phyloP scores from a whole-genome alignment of 169 alveolate species.

The Pseudocohnilembus persalinus region DNA sequence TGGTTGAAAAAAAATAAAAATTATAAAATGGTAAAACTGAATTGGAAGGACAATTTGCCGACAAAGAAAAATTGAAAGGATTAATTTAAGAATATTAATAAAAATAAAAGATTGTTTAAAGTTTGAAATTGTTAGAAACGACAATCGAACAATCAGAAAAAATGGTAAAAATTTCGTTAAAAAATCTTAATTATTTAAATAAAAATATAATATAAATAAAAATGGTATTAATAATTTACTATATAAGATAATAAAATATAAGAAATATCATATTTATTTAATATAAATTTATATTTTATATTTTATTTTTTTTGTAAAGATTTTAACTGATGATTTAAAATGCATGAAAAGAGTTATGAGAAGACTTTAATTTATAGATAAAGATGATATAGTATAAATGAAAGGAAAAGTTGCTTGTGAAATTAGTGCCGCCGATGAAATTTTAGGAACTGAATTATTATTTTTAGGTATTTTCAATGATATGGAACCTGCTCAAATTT shows the following conservation, averaged over 20 bases:
- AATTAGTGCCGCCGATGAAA: conserved; percentile 97
- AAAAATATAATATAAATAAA: too few relatives aligned
- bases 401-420: conserved; percentile 99
- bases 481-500: conserved; percentile 90
- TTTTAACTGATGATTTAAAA: conserved; percentile 79
- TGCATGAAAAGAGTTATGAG: conserved; percentile 94
- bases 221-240: too few relatives aligned
- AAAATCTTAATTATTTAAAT: too few relatives aligned
- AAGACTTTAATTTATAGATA: conserved; percentile 90
- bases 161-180: too few relatives aligned
- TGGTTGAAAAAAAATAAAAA: conserved; percentile 54
- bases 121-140: conserved; percentile 36
- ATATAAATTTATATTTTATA: not conserved
- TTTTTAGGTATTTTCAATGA: conserved; percentile 93
- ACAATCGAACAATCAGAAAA: conserved; percentile 45
- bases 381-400: conserved; percentile 90
- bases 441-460: conserved; percentile 95
- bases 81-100: conserved; percentile 28
- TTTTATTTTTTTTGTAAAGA: not conserved
- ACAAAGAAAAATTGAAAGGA: not conserved
- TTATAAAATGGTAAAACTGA: conserved; percentile 35
- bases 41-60: not conserved
- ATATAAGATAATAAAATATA: too few relatives aligned
- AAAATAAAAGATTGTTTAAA: conserved; percentile 26
- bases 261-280: not conserved